Base-by-base conservation (phyloP, 2,329 filamentous ascomycete species). In the Curvularia sp. region DNA sequence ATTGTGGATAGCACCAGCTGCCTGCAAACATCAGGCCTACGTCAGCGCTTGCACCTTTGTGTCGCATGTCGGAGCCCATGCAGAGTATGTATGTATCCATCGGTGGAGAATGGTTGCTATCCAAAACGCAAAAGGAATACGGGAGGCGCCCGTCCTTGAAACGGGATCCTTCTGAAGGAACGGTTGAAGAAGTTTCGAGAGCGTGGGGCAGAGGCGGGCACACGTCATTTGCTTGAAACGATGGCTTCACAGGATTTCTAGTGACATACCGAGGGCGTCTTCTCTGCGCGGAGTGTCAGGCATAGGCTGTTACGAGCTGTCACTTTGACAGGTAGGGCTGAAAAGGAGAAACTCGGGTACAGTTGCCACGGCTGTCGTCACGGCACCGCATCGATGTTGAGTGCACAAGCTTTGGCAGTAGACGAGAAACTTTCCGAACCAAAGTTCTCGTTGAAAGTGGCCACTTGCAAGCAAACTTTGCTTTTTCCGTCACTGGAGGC, bases 221-320 rank as follows among this genome's bases (percentile, higher is more conserved):
- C 47, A 50, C 49, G 53, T 68, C 58, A 67, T 69, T 52, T 66
- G 63, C 61, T 46, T 69, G 68, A 70, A 70, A 70, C 68, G 45
- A n/a, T 53, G 18, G 58, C 53, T 60, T 50, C 23, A 51, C 50
- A 53, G 50, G 53, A 47, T 60, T 46, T 38, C 48, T 49, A 19
- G 19, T 55, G 51, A 41, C 21, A 46, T 21, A 34, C 55, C 27
- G 19, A 46, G 30, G 27, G 34, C 19, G 49, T 23, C 48, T 41
- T 49, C 18, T 6, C 8, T 38, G 23, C 23, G 34, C 27, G 3
- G 32, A 25, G 32, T 39, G 34, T 49, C 34, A n/a, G 15, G 27
- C 34, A 25, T 15, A 21, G 15, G 7, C 47, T 25, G 21, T 38
- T 25, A 23, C 18, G 34, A 10, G n/a, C 21, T 38, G 25, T 27